Evolutionary conservation across 345 rosid genomes (phyloP), one percentile per base, ranked within the genome.

Genomic region (Microthlaspi erraticum): DNA sequence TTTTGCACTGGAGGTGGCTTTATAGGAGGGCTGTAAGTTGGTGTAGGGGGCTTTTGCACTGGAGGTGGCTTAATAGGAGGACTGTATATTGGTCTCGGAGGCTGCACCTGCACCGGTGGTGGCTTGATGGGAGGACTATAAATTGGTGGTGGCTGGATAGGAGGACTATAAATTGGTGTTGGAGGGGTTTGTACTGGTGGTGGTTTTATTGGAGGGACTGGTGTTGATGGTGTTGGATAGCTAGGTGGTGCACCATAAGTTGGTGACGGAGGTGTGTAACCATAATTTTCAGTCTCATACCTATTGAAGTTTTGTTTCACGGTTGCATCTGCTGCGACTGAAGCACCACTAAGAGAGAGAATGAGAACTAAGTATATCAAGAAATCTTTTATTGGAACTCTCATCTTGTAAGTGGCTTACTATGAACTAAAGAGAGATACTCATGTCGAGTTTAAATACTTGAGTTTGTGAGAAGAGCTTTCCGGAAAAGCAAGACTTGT

Each of bases 211-310:
- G 72, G 74, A 3, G 60, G 36, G 52, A 41, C 20, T 13, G 64
- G 56, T 19, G 54, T 63, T 33, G 70, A 56, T 42, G 63, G 55
- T 43, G 71, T 29, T 48, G 61, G 68, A 2, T 52, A 10, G n/a
- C 32, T 55, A 0, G 75, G 75, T 51, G 77, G 71, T 13, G 60
- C 37, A 43, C 50, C 57, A 16, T 57, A 72, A 32, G 31, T 58
- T 26, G 78, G 73, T 66, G 78, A 13, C 0, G 72, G 72, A 65
- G 72, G 68, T 50, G 78, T 5, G 57, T 74, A 68, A 37, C 78
- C 72, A 19, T 52, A 60, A 2, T 14, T 56, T 11, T 61, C 2
- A 36, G 32, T 53, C 9, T 18, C 64, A 37, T 75, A 75, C 29
- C 20, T 23, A 29, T 46, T 6, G 3, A 51, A 42, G 11, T 44